Evolutionary conservation across 805 yeast genomes (phyloP).

Genomic region (Kazachstania martiniae): DNA sequence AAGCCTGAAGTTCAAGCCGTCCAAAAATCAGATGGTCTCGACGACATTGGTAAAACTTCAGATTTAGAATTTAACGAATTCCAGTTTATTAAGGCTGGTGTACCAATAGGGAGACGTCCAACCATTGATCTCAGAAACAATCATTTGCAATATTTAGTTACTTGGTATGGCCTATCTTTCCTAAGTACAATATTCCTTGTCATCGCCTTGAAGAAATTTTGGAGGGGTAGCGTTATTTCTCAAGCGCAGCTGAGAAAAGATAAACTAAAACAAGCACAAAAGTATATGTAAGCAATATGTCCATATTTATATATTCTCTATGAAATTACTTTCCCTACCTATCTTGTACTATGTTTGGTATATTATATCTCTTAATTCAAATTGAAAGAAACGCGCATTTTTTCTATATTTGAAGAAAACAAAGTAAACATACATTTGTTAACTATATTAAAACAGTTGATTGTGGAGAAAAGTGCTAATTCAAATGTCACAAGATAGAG

Average conservation of each 20-base stretch:
- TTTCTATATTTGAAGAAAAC: neutral
- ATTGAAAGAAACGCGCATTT: neutral
- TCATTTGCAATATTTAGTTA: slow-evolving; percentile 82
- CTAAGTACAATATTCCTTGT: slow-evolving; percentile 60
- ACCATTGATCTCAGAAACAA: slow-evolving; percentile 74
- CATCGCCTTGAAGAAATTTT: slow-evolving; percentile 36
- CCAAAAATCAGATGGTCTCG: neutral
- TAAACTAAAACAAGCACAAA: slow-evolving; percentile 40
- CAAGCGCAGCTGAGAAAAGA: slow-evolving; percentile 28
- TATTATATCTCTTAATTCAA: neutral
- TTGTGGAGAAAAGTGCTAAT: neutral
- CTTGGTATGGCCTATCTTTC: slow-evolving; percentile 87
- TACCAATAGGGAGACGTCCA: slow-evolving; percentile 82
- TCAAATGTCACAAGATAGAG: neutral
- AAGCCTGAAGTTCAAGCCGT: neutral
- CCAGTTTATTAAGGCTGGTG: slow-evolving; percentile 70
- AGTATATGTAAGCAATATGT: slow-evolving; percentile 29
- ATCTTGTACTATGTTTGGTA: neutral
- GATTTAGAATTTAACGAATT: slow-evolving; percentile 36
- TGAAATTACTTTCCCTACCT: no score
- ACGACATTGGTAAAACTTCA: neutral
- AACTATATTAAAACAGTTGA: neutral
- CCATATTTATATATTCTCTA: no score
- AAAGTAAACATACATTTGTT: neutral
- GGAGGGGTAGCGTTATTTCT: slow-evolving; percentile 20